Evolutionary conservation across 345 rosid species (phyloP).

Genomic region (Moringa oleifera): DNA sequence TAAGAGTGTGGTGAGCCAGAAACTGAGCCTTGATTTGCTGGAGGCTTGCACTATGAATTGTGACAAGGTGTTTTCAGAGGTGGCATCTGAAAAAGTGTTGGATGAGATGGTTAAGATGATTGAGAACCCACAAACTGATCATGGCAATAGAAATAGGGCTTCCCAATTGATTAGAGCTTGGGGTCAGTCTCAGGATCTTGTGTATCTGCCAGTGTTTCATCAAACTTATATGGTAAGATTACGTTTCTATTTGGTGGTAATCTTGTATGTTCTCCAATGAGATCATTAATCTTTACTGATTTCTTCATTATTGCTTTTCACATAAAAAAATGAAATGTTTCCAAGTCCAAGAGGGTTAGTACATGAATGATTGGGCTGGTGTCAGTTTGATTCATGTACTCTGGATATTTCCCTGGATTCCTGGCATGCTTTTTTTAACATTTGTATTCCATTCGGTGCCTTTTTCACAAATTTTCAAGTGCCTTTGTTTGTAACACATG

Average conservation of each 20-base stretch:
- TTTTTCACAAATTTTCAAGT: too few species aligned
- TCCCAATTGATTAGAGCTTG: conserved; percentile 72
- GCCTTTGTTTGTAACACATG: too few species aligned
- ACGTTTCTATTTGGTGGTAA: neutral
- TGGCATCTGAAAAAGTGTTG: conserved; percentile 71
- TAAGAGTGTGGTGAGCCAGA: conserved; percentile 50
- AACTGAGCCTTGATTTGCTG: conserved; percentile 67
- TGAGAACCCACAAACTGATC: conserved; percentile 44
- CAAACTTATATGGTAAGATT: conserved; percentile 61
- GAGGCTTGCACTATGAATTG: conserved; percentile 77
- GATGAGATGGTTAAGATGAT: conserved; percentile 86
- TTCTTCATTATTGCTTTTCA: neutral
- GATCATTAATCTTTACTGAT: too few species aligned
- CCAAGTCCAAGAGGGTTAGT: too few species aligned
- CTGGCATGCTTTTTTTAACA: too few species aligned
- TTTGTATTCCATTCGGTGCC: too few species aligned
- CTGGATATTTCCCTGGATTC: too few species aligned
- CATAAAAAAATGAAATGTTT: too few species aligned
- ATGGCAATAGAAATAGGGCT: conserved; percentile 48
- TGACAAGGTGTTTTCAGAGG: conserved; percentile 70
- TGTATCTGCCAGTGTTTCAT: conserved; percentile 70
- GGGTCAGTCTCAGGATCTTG: conserved; percentile 74
- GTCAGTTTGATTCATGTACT: too few species aligned
- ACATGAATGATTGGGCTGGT: too few species aligned
- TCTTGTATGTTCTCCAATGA: neutral